A percentile compares a stretch with the other conserved stretches of the same genome.
Conservation (phyloP, 75 land plant species). For the Pinus tabuliformis region DNA sequence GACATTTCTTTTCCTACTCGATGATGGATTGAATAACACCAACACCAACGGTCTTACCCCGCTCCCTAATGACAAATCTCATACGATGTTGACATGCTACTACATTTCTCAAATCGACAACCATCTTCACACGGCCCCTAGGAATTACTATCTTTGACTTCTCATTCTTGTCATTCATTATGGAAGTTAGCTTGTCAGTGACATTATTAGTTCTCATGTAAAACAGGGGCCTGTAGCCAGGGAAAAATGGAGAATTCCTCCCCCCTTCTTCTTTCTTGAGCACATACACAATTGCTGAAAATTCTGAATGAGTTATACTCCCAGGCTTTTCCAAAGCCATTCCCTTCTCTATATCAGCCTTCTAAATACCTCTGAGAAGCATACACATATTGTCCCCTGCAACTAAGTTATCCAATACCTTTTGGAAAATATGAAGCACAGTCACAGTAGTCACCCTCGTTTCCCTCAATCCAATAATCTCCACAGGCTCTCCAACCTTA, state of each 20-base stretch:
- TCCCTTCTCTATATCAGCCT: conserved; percentile 73
- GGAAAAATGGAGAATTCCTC: conserved; percentile 87
- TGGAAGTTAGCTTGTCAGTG: conserved; percentile 66
- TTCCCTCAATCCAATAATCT: too few relatives aligned
- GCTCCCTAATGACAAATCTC: conserved; percentile 96
- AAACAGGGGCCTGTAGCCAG: conserved; percentile 82
- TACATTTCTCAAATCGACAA: conserved; percentile 72
- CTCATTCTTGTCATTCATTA: conserved; percentile 87
- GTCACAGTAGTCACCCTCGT: conserved; percentile 93
- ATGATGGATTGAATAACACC: conserved; percentile 78
- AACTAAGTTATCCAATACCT: conserved; percentile 73
- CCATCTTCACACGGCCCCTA: conserved; percentile 90
- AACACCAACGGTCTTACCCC: conserved; percentile 93
- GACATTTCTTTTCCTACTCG: conserved; percentile 23
- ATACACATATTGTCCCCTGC: conserved; percentile 89
- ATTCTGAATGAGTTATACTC: conserved; percentile 66
- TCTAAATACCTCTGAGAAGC: conserved; percentile 69
- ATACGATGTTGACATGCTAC: conserved; percentile 89
- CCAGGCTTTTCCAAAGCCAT: conserved; percentile 91
- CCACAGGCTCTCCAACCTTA: too few relatives aligned
- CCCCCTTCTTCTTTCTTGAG: conserved; percentile 92
- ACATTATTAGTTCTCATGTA: conserved; percentile 97
- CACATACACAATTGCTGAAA: conserved; percentile 71
- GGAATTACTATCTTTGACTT: conserved; percentile 99
- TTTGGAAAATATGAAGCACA: conserved; percentile 96